A percentile compares a stretch with the other conserved stretches of the same genome.
phyloP scores from a whole-genome alignment of 1,139 yeast species.

The Pneumocystis sp. region DNA sequence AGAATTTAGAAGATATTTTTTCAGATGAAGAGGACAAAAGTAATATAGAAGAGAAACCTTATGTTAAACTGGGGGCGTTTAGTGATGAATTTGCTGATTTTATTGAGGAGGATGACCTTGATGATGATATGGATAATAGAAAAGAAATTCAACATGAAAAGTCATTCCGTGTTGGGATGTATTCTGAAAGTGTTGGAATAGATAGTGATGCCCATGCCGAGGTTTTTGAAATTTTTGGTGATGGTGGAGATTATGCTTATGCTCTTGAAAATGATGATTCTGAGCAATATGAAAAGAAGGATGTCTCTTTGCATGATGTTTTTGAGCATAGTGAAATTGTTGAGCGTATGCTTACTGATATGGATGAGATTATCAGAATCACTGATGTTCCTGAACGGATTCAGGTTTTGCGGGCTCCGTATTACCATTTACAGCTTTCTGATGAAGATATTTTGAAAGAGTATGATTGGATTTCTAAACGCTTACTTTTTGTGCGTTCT shows the following conservation, averaged over 20 bases:
- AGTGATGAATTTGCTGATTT: conserved; percentile 85
- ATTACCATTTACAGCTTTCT: conserved; percentile 44
- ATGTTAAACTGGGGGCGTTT: conserved; percentile 24
- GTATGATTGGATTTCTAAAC: conserved; percentile 59
- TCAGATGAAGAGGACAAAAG: conserved; percentile 63
- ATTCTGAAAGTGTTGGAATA: conserved; percentile 57
- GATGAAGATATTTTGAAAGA: conserved; percentile 58
- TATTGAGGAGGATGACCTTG: conserved; percentile 90
- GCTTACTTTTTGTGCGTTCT: conserved; percentile 4
- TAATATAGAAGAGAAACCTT: conserved; percentile 28
- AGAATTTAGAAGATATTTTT: conserved; percentile 60
- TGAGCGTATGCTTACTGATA: conserved; percentile 81
- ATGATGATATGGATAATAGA: conserved; percentile 51
- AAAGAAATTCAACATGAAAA: conserved; percentile 23
- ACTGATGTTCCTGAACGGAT: conserved; percentile 87
- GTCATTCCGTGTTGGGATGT: conserved; percentile 25
- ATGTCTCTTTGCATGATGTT: conserved; percentile 59
- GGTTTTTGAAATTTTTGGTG: conserved; percentile 87
- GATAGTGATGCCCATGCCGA: conserved; percentile 90
- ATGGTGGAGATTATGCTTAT: conserved; percentile 96
- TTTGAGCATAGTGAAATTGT: conserved; percentile 89
- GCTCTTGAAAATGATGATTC: conserved; percentile 52
- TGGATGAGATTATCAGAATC: conserved; percentile 73
- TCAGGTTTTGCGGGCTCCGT: conserved; percentile 54
- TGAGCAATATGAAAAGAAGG: conserved; percentile 29